Conservation (phyloP, 2,329 filamentous ascomycete species). For the Hypoxylon sp. region DNA sequence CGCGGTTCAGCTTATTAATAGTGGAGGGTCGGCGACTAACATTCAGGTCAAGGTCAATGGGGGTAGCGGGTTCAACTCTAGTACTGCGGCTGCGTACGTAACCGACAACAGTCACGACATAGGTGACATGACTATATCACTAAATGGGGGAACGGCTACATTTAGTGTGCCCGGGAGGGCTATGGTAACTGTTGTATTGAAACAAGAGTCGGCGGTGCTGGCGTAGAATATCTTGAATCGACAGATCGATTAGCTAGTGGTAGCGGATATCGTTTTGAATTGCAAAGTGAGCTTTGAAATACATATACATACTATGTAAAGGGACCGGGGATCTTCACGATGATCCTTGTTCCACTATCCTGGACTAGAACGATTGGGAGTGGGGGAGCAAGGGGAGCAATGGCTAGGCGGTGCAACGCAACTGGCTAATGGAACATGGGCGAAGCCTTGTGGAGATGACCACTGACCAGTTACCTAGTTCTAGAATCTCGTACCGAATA, state of each 20-base stretch:
- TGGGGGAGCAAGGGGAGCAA: slow-evolving; percentile 14
- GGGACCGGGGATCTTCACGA: not conserved
- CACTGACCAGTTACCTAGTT: not conserved
- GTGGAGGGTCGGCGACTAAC: slow-evolving; percentile 32
- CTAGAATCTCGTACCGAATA: slow-evolving; percentile 22
- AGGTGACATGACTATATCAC: slow-evolving; percentile 30
- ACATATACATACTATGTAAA: not conserved
- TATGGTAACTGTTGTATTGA: slow-evolving; percentile 36
- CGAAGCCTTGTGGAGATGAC: slow-evolving; percentile 16
- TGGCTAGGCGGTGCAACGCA: not conserved
- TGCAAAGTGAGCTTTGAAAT: not conserved
- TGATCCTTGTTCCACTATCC: slow-evolving; percentile 20
- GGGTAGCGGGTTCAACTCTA: slow-evolving; percentile 36
- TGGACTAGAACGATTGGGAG: not conserved
- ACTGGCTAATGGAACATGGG: slow-evolving; percentile 7
- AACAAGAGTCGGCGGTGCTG: slow-evolving; percentile 16
- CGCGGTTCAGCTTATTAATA: slow-evolving; percentile 55
- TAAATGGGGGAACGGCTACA: slow-evolving; percentile 20
- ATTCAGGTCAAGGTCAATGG: slow-evolving; percentile 40
- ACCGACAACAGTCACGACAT: slow-evolving; percentile 47
- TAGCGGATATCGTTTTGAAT: not conserved
- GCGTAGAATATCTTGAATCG: slow-evolving; percentile 16
- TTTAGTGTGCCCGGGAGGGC: slow-evolving; percentile 29
- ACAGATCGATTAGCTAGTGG: slow-evolving; percentile 1
- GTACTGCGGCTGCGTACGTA: slow-evolving; percentile 33